Evolutionary conservation across 2,329 filamentous ascomycete species (phyloP), one percentile per base, ranked within the genome.

Genomic region (Aspergillus sp.): DNA sequence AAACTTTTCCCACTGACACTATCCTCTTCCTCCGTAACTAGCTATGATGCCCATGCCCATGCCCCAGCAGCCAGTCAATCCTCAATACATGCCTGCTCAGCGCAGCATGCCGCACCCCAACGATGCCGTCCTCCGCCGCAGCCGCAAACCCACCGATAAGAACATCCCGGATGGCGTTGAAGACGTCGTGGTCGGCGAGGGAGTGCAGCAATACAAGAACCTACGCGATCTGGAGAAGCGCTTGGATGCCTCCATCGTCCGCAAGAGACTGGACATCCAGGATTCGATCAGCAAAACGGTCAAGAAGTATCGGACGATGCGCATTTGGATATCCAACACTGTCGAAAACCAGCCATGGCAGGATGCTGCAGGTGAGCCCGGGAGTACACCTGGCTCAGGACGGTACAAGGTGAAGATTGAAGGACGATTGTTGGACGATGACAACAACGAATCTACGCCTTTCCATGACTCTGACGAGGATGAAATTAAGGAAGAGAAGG

Each of bases 291-390:
- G 81, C 64, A 82, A 85, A 54, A 85, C 84, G 52, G 76, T 82
- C 51, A 93, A 88, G 80, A 82, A 87, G 56, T 86, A 85, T 68
- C 87, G 85, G 63, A 95, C 89, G 2, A 76, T 98, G 68, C 86
- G 91, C 53, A 81, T 98, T 54, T 97, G 90, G 90, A 84, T 98
- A 60, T 90, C 84, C 61, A 98, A 98, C 69, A 95, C 90, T 1
- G 89, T 85, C 30, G 89, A 96, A 67, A 88, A 93, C 62, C 93
- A 98, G 71, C 84, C 86, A 27, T 97, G 93, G 93, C 93, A 98
- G 57, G 84, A 91, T 63, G 81, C 81, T 32, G 93, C 93, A 55
- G 90, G 94, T 63, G 90, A 95, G 61, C 47, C 58, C 5, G 61
- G 61, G 30, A 60, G 53, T 9, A 66, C 61, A 44, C 63, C 66